These are phyloP conservation scores for Sclerotinia sclerotiorum DNA, from an alignment of 2,329 filamentous ascomycete genomes.

Conservation along the genomic window DNA sequence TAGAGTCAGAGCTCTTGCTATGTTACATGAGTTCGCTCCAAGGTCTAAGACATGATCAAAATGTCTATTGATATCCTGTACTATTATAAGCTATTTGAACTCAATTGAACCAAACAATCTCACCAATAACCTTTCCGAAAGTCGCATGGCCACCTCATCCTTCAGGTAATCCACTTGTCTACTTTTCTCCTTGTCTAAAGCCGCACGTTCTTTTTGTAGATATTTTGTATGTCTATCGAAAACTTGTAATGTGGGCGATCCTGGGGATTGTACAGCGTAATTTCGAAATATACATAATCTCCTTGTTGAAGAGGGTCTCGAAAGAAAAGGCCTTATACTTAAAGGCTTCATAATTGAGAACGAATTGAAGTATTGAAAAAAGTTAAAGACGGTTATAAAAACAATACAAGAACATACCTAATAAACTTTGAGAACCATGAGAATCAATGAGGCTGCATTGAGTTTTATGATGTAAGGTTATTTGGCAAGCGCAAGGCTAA, in stretches of 20 bases:
- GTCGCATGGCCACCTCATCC: conserved; percentile 81
- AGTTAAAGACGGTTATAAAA: neutral
- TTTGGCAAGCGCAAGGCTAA: conserved; percentile 12
- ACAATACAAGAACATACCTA: neutral
- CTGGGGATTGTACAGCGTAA: conserved; percentile 78
- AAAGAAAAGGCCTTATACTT: conserved; percentile 32
- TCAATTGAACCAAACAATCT: conserved; percentile 28
- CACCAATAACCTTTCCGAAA: conserved; percentile 84
- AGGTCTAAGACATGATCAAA: conserved; percentile 87
- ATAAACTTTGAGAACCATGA: neutral
- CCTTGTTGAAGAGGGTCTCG: conserved; percentile 27
- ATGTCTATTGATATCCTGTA: conserved; percentile 83
- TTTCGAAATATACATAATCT: conserved; percentile 45
- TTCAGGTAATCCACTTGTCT: conserved; percentile 88
- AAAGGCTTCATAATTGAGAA: conserved; percentile 34
- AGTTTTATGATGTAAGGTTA: neutral
- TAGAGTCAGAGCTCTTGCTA: conserved; percentile 76
- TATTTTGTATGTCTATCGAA: conserved; percentile 89
- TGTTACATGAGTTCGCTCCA: conserved; percentile 93
- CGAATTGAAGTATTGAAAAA: neutral
- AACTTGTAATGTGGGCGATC: conserved; percentile 78
- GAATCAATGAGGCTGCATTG: conserved; percentile 8
- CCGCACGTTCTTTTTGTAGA: conserved; percentile 86
- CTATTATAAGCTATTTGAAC: conserved; percentile 9
- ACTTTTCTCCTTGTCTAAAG: conserved; percentile 65